Conservation (phyloP, 202 grass and related monocot species). For the Saccharum hybrid region DNA sequence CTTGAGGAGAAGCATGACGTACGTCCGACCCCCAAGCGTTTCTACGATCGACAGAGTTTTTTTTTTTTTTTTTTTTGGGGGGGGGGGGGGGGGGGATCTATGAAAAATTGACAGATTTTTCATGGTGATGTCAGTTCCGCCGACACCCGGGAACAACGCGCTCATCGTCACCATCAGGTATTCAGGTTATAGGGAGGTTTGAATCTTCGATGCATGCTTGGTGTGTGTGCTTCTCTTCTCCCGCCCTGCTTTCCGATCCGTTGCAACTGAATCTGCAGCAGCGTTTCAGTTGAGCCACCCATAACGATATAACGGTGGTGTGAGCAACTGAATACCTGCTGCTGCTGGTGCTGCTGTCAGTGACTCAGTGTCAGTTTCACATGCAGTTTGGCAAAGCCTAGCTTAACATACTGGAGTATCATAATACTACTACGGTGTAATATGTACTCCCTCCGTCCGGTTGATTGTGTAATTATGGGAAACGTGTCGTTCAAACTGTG, state of each 20-base stretch:
- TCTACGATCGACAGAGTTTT: too few relatives aligned
- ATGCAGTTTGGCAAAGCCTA: background rate
- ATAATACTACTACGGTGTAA: too few relatives aligned
- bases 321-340: too few relatives aligned
- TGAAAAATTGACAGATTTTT: background rate
- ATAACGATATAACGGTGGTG: background rate
- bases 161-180: too few relatives aligned
- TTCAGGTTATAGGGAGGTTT: background rate
- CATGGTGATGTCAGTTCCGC: background rate
- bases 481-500: too few relatives aligned
- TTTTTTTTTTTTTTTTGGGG: too few relatives aligned
- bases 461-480: too few relatives aligned
- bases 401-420: too few relatives aligned
- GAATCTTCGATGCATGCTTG: background rate
- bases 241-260: background rate
- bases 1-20: too few relatives aligned
- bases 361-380: background rate
- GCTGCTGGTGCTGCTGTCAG: background rate
- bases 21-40: too few relatives aligned
- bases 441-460: too few relatives aligned
- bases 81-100: too few relatives aligned
- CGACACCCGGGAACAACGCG: background rate
- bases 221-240: background rate
- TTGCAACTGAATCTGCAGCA: slow-evolving; percentile 37
- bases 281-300: slow-evolving; percentile 2